Percentiles rank a stretch among this genome's conserved stretches.
These are phyloP conservation scores for Calendula officinalis DNA, from an alignment of 129 eudicot species.

Conservation along the genomic window DNA sequence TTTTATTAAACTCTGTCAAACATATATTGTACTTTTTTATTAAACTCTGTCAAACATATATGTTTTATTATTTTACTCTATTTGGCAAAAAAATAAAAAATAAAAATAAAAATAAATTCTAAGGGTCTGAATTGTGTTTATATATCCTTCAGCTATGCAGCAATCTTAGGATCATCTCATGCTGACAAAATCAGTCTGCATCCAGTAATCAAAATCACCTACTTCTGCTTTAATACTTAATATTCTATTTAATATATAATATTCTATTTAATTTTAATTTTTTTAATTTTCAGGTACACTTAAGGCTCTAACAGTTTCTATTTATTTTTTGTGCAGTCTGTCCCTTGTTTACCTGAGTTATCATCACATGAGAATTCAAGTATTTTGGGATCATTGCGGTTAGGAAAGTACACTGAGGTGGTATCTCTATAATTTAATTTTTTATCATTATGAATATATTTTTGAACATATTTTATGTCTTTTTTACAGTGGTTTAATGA, in stretches of 20 bases:
- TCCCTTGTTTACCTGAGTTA: slow-evolving; percentile 76
- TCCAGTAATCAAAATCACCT: slow-evolving; percentile 55
- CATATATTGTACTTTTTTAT: background rate
- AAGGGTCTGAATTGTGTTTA: background rate
- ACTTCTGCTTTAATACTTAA: background rate
- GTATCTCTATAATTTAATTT: slow-evolving; percentile 9
- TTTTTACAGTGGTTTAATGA: slow-evolving; percentile 90
- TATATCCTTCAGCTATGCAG: slow-evolving; percentile 75
- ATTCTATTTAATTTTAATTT: background rate
- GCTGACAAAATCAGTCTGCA: slow-evolving; percentile 59
- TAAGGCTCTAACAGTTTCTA: no score
- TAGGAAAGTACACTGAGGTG: slow-evolving; percentile 95
- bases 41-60: no score
- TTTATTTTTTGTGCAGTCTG: slow-evolving; percentile 48
- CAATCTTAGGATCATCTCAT: slow-evolving; percentile 85
- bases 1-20: background rate
- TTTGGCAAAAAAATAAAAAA: background rate
- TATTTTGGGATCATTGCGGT: slow-evolving; percentile 54
- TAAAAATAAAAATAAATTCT: background rate
- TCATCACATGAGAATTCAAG: slow-evolving; percentile 47
- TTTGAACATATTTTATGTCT: slow-evolving; percentile 19
- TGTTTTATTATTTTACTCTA: background rate
- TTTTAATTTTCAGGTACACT: no score
- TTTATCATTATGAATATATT: background rate
- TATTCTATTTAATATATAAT: background rate